These are phyloP conservation scores for Simmondsia chinensis DNA, from an alignment of 148 eudicot genomes.

Conservation along the genomic window DNA sequence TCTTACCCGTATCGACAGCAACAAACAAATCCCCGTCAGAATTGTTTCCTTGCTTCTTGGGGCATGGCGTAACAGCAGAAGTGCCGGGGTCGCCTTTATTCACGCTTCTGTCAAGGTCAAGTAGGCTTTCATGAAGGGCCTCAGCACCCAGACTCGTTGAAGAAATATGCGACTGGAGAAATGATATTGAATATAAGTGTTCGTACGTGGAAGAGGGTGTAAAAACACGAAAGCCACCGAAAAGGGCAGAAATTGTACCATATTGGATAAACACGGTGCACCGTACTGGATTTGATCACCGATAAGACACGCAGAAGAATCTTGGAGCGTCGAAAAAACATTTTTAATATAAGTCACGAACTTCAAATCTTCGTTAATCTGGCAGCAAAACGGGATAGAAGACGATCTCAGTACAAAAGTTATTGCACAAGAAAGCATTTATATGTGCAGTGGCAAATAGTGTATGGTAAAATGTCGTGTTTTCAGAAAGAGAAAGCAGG, in stretches of 20 bases:
- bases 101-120: too few species aligned
- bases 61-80: too few species aligned
- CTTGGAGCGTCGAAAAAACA: conserved; percentile 40
- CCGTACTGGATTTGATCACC: conserved; percentile 14
- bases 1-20: too few species aligned
- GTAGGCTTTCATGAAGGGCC: too few species aligned
- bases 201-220: too few species aligned
- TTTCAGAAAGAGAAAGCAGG: too few species aligned
- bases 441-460: neutral
- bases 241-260: conserved; percentile 28
- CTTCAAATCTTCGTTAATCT: conserved; percentile 60
- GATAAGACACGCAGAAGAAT: conserved; percentile 15
- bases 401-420: neutral
- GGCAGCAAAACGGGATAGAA: conserved; percentile 1
- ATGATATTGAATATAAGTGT: conserved; percentile 5
- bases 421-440: neutral
- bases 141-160: too few species aligned
- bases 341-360: conserved; percentile 49
- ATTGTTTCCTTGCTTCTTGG: too few species aligned
- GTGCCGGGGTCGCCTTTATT: too few species aligned
- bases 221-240: conserved; percentile 1
- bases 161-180: conserved; percentile 44
- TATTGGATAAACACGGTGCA: conserved; percentile 24
- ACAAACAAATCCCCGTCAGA: too few species aligned
- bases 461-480: too few species aligned